A percentile compares a stretch with the other conserved stretches of the same genome.
Conservation (phyloP, 805 yeast genomes). For the Wickerhamiella azyma region DNA sequence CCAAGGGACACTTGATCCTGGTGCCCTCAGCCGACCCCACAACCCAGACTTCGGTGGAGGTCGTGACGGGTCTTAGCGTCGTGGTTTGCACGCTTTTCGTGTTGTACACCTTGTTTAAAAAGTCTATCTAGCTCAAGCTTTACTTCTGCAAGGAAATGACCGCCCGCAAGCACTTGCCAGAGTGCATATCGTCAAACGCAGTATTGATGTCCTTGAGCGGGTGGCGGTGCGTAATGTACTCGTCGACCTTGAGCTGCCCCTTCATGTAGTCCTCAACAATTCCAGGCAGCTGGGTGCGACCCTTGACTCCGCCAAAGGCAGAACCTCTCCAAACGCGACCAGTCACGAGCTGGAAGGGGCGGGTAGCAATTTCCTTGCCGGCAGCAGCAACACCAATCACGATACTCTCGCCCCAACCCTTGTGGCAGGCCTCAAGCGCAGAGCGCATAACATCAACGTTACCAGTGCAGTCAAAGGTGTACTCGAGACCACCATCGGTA, state of each 20-base stretch:
- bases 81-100: slow-evolving; percentile 2
- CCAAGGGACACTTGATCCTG: slow-evolving; percentile 20
- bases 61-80: neutral
- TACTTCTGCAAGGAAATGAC: slow-evolving; percentile 32
- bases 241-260: slow-evolving; percentile 80
- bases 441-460: slow-evolving; percentile 88
- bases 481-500: slow-evolving; percentile 97
- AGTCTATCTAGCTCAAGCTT: neutral
- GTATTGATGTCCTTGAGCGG: slow-evolving; percentile 62
- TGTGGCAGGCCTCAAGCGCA: slow-evolving; percentile 94
- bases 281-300: slow-evolving; percentile 88
- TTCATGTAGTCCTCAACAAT: slow-evolving; percentile 72
- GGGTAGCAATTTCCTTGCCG: slow-evolving; percentile 88
- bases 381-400: slow-evolving; percentile 98
- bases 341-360: slow-evolving; percentile 98
- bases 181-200: slow-evolving; percentile 91
- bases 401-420: slow-evolving; percentile 97
- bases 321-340: slow-evolving; percentile 99
- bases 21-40: slow-evolving; percentile 33
- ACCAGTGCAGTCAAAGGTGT: slow-evolving; percentile 97
- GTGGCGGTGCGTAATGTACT: slow-evolving; percentile 86
- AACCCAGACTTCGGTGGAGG: slow-evolving; percentile 15
- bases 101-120: neutral
- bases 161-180: slow-evolving; percentile 88
- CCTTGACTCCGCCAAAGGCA: slow-evolving; percentile 99